phyloP scores from a whole-genome alignment of 306 rosid genomes.

The Vigna radiata region DNA sequence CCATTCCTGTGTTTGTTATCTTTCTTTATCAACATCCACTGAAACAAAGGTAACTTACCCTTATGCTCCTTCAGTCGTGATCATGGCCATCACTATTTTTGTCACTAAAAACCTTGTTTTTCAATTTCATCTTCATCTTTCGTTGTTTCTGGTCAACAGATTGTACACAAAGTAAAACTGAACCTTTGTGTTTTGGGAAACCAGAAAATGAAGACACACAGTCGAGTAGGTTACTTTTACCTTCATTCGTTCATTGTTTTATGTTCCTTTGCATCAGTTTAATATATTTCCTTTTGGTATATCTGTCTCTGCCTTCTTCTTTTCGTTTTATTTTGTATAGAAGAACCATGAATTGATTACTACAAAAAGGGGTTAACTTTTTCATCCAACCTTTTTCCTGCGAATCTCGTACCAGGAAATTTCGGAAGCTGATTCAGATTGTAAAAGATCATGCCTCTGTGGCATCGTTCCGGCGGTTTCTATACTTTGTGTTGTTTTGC shows the following conservation, averaged over 20 bases:
- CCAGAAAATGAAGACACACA: conserved; percentile 20
- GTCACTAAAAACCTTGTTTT: background rate
- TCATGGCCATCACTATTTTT: background rate
- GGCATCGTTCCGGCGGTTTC: conserved; percentile 53
- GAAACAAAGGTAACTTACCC: conserved; percentile 22
- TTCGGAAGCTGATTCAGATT: conserved; percentile 47
- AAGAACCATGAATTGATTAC: background rate
- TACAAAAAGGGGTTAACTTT: background rate
- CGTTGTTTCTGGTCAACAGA: conserved; percentile 20
- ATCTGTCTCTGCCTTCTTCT: background rate
- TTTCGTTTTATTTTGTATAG: background rate
- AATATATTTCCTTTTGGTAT: background rate
- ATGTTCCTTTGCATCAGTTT: background rate
- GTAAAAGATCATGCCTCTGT: conserved; percentile 53
- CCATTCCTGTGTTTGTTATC: background rate
- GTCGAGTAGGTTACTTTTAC: conserved; percentile 33
- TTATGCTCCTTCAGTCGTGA: background rate
- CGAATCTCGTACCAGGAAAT: conserved; percentile 45
- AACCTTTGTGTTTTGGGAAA: background rate
- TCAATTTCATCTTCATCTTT: background rate
- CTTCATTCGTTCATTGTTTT: background rate
- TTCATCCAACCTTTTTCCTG: background rate
- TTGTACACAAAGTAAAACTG: background rate
- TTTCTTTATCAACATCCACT: background rate
- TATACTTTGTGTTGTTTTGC: conserved; percentile 55